Conservation (phyloP, 176 grass and related monocot species). For the Hsuehochloa calcarea region DNA sequence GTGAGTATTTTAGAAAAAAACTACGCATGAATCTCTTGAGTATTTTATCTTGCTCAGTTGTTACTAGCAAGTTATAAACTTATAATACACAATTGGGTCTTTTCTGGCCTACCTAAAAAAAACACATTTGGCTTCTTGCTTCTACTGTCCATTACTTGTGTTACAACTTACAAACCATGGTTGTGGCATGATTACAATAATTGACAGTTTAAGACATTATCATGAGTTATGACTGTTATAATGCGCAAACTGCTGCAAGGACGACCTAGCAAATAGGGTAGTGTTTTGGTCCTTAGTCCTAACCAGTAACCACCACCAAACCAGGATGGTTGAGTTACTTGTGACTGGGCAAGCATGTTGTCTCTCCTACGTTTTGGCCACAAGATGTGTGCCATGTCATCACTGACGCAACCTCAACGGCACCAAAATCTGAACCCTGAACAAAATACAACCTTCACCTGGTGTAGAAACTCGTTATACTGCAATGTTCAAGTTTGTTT, state of each 20-base stretch:
- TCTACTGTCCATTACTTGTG: background rate
- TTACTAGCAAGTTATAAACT: background rate
- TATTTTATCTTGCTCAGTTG: background rate
- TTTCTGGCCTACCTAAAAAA: background rate
- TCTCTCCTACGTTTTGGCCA: background rate
- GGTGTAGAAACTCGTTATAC: background rate
- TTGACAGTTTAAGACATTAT: too few relatives aligned
- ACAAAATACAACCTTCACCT: background rate
- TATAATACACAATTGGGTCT: background rate
- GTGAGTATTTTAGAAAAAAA: background rate
- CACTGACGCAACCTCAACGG: background rate
- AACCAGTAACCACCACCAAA: background rate
- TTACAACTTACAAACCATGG: constrained; percentile 6
- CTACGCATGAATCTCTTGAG: background rate
- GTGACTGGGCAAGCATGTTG: constrained; percentile 2
- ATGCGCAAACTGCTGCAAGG: background rate
- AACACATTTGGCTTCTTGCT: background rate
- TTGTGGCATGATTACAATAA: background rate
- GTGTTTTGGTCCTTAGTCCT: background rate
- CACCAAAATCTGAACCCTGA: background rate
- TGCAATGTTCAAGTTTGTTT: background rate
- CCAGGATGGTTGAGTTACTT: background rate
- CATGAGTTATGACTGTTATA: background rate
- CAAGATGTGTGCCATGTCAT: background rate
- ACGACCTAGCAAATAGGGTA: background rate